Base-by-base conservation (phyloP, 352 stramenopile species). In the Blastocystis sp. region DNA sequence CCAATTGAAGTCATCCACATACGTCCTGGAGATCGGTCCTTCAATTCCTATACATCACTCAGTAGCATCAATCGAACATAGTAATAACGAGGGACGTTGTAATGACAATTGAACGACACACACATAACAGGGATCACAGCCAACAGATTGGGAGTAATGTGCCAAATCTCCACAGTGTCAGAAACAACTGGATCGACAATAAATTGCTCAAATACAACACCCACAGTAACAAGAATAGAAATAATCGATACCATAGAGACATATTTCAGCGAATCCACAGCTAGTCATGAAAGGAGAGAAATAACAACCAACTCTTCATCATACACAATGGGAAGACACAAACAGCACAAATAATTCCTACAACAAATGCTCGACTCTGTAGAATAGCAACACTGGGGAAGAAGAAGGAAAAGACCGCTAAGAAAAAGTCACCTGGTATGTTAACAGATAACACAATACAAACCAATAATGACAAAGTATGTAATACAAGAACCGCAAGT, bases 21-120 rank as follows among this genome's bases (percentile, higher is more conserved):
- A 37, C 65, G 56, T 7, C 65, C 65, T 7, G 65, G 59, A 46
- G 77, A 87, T 32, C 77, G 77, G 49, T 87, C 49, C 65, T 87
- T 87, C 65, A 87, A 42, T 42, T 87, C 77, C 77, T 87, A 87
- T 21, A 39, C 61, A 51, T 63, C 7, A 77, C 5, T 27, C 19
- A 2, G 3, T 1, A 29, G 5, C 32, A 16, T 16, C 0, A 51
- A 4, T 35, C 4, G 0, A n/a, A 87, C 59, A 42, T 87, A 78
- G 43, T 87, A 87, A 54, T 87, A 87, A 32, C 77, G 77, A 74
- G 77, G 77, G 16, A 78, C 77, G 49, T 87, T 87, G 49, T 87
- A 87, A 54, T 87, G 77, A 54, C 59, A 87, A 42, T 74, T 78
- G 49, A 87, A 87, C 7, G 77, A 74, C n/a, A 87, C 77, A 46